These are phyloP conservation scores for Letharia lupina DNA, from an alignment of 495 filamentous ascomycete species.

Conservation along the genomic window DNA sequence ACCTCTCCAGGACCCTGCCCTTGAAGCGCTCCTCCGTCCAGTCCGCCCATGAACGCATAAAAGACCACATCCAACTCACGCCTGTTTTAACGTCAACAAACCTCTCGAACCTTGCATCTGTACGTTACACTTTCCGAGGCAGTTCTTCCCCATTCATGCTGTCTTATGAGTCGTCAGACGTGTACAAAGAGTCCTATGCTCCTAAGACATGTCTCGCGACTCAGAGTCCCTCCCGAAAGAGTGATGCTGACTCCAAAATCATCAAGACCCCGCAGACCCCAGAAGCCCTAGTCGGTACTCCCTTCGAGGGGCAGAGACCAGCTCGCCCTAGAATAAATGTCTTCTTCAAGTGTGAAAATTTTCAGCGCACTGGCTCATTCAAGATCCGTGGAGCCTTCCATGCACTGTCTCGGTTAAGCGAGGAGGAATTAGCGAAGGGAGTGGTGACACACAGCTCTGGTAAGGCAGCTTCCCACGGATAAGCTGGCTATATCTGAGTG, in stretches of 20 bases:
- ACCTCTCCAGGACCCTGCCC: constrained; percentile 42
- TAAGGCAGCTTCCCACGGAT: constrained; percentile 25
- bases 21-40: constrained; percentile 62
- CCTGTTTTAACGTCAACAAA: constrained; percentile 71
- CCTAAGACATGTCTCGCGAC: too few relatives aligned
- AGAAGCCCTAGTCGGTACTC: constrained; percentile 45
- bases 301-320: constrained; percentile 49
- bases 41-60: constrained; percentile 63
- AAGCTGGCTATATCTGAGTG: background rate
- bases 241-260: too few relatives aligned
- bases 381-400: constrained; percentile 89
- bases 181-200: too few relatives aligned
- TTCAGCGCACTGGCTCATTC: constrained; percentile 86
- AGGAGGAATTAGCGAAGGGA: constrained; percentile 55
- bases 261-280: constrained; percentile 45
- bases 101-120: constrained; percentile 63
- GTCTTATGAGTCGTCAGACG: too few relatives aligned
- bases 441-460: constrained; percentile 91
- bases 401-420: constrained; percentile 64
- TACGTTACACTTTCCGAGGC: too few relatives aligned
- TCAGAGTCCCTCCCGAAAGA: too few relatives aligned
- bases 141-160: too few relatives aligned
- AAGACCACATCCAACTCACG: constrained; percentile 69
- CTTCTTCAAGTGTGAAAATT: constrained; percentile 96
- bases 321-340: constrained; percentile 60